These are phyloP conservation scores for Vickermania spadyakhi DNA, from an alignment of 208 protist species.

Conservation along the genomic window DNA sequence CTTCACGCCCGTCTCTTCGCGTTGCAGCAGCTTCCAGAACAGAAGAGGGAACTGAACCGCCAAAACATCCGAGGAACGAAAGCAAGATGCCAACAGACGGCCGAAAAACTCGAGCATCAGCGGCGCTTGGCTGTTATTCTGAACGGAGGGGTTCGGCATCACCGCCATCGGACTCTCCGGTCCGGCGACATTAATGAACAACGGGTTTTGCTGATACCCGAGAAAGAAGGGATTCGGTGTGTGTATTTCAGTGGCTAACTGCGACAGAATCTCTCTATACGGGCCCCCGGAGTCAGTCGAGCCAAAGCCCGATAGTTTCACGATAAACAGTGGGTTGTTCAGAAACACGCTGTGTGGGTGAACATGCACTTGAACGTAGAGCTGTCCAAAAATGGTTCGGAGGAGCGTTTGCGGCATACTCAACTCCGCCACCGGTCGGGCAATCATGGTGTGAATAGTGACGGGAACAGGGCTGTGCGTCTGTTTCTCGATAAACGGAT, in stretches of 20 bases:
- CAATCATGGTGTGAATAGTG: conserved; percentile 83
- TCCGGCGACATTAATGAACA: conserved; percentile 75
- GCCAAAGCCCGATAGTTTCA: conserved; percentile 84
- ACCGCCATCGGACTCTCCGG: conserved; percentile 38
- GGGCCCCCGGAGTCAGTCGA: conserved; percentile 87
- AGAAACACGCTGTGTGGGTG: conserved; percentile 63
- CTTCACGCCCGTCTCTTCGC: conserved; percentile 35
- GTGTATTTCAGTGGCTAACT: conserved; percentile 84
- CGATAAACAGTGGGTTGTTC: conserved; percentile 79
- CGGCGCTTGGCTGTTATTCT: conserved; percentile 47
- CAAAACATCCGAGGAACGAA: conserved; percentile 84
- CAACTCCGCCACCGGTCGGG: conserved; percentile 37
- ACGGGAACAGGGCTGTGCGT: conserved; percentile 56
- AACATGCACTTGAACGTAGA: conserved; percentile 76
- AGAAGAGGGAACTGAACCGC: conserved; percentile 88
- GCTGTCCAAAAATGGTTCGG: conserved; percentile 80
- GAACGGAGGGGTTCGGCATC: conserved; percentile 59
- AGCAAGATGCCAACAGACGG: conserved; percentile 89
- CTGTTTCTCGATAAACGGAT: conserved; percentile 53
- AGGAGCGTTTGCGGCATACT: conserved; percentile 60
- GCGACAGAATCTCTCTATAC: conserved; percentile 85
- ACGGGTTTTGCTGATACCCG: conserved; percentile 77
- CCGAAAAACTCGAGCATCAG: conserved; percentile 91
- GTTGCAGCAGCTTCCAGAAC: conserved; percentile 90
- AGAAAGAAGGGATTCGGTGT: conserved; percentile 62